A percentile compares a stretch with the other conserved stretches of the same genome.
Evolutionary conservation across 805 yeast species (phyloP).

Genomic region (Spathaspora sp.): DNA sequence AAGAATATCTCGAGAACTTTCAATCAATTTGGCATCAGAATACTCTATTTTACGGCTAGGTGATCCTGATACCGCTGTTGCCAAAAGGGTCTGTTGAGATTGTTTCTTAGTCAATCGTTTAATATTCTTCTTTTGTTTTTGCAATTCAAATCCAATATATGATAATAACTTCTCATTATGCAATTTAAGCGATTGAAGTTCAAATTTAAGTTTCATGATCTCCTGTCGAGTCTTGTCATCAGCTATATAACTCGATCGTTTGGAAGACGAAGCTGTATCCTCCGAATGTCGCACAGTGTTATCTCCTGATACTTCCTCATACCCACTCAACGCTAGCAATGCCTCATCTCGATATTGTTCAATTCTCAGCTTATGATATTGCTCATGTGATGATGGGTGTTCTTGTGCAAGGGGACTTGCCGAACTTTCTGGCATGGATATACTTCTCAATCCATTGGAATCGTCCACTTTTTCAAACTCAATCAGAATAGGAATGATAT

Average conservation of each 20-base stretch:
- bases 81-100: constrained; percentile 14
- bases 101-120: constrained; percentile 36
- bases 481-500: constrained; percentile 38
- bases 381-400: not conserved
- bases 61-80: constrained; percentile 6
- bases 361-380: constrained; percentile 7
- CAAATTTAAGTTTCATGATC: constrained; percentile 48
- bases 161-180: constrained; percentile 56
- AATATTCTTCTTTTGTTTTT: constrained; percentile 43
- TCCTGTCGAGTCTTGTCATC: constrained; percentile 41
- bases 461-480: constrained; percentile 31
- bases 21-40: constrained; percentile 51
- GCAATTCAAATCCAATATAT: constrained; percentile 55
- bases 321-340: constrained; percentile 29
- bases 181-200: constrained; percentile 48
- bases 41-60: constrained; percentile 32
- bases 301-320: constrained; percentile 4
- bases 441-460: constrained; percentile 14
- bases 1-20: constrained; percentile 43
- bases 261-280: constrained; percentile 26
- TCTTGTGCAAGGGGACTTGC: not conserved
- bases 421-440: constrained; percentile 24
- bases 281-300: not conserved
- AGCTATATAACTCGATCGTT: constrained; percentile 28
- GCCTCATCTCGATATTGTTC: constrained; percentile 19